Conservation (phyloP, 345 rosid species). For the Salix udensis region DNA sequence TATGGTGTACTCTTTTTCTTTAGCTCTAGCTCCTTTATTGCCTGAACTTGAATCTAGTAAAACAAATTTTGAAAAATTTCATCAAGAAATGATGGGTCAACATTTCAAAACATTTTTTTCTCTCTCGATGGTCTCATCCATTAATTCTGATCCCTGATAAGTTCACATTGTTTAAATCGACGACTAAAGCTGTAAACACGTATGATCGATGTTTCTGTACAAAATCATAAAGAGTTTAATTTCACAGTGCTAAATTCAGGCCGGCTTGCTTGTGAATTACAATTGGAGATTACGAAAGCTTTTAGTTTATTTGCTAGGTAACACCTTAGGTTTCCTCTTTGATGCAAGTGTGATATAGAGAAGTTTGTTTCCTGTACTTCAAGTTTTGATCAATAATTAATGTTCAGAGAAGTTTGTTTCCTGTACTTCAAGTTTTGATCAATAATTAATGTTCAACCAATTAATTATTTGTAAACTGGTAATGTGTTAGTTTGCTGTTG, state of each 20-base stretch:
- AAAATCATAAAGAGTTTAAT: not conserved
- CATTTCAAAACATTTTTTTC: not conserved
- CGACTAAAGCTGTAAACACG: not conserved
- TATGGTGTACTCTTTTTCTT: not conserved
- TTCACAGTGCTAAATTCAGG: not conserved
- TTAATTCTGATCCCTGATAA: not conserved
- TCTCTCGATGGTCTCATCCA: not conserved
- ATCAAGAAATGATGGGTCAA: not conserved
- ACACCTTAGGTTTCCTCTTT: not conserved
- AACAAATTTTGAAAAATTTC: not conserved
- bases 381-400: not conserved
- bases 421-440: not conserved
- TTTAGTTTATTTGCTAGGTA: not conserved
- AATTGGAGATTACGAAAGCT: not conserved
- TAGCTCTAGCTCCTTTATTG: not conserved
- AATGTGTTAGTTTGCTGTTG: not conserved
- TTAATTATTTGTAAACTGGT: not conserved
- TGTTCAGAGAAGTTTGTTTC: not conserved
- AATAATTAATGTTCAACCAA: not conserved
- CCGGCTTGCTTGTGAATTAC: not conserved
- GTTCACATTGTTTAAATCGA: not conserved
- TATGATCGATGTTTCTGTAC: not conserved
- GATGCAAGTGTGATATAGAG: not conserved
- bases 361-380: not conserved
- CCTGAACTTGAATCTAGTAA: not conserved